Evolutionary conservation across 208 protist genomes (phyloP), one percentile per base, ranked within the genome.

Genomic region (Leishmania major): DNA sequence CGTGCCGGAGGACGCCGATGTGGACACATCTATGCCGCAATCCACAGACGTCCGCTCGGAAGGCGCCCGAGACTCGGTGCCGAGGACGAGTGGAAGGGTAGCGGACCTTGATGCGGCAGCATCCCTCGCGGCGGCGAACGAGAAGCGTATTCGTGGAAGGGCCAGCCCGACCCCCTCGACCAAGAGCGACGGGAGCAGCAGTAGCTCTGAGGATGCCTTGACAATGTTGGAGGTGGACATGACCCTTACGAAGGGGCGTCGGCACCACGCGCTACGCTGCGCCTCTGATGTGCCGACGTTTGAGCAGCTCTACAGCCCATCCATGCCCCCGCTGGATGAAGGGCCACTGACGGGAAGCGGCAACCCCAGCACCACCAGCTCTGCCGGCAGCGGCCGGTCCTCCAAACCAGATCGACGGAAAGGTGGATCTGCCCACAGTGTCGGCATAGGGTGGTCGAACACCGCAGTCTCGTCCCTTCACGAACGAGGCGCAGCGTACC

Each of bases 171-270:
- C 49, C 49, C 13, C 15, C 51, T 57, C 49, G 19, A 28, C 73
- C 51, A 40, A 11, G 73, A 51, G 60, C n/a, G 37, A 43, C 53
- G 37, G 43, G 28, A 64, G 28, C 37, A 67, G 60, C 62, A 80
- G 77, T 25, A 59, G 77, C 31, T 85, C 80, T 17, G 84, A 89
- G 31, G 90, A 91, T 49, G 91, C 83, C 7, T 77, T 93, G 67
- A 81, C 74, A 25, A 85, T 72, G 25, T 67, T 95, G 75, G 89
- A 94, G 71, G 43, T n/a, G 49, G 91, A 92, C 72, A 85, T 96
- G 66, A 40, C 67, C 0, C 72, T 83, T 11, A 93, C 91, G 7
- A 66, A 74, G 74, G 43, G 49, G 8, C 80, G 89, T 6, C 89
- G 93, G 25, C 62, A 57, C 37, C 62, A 62, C 15, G 88, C 90